Evolutionary conservation across 371 early-diverging fungal species (phyloP), one percentile per base, ranked within the genome.

Genomic region (Entomophthora muscae): DNA sequence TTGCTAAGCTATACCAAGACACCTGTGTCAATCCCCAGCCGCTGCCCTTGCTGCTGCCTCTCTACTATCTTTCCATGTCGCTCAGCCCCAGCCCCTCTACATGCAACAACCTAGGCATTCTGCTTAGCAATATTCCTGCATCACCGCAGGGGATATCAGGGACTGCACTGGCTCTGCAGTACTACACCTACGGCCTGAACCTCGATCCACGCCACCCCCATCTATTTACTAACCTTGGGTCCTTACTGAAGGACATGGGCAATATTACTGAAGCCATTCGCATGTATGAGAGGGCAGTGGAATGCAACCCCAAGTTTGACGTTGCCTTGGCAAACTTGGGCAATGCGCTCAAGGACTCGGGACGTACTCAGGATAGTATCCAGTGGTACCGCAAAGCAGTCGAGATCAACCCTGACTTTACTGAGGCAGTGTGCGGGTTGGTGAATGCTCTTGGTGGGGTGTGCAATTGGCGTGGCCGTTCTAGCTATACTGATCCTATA

Each of bases 291-390:
- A 84, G 85, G 67, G 92, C 93, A 0, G 90, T 91, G 2, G 81
- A 88, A 64, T 82, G 77, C 64, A 89, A 89, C 67, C 89, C 91
- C 53, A 79, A 80, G 24, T 91, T 91, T 61, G 91, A 89, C 67
- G 91, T 92, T 54, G 94, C 93, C 2, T 74, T 92, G 57, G 93
- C 91, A 30, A 94, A 92, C 63, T 75, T 93, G 27, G 91, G 90
- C 28, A 91, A 93, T 66, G 90, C 91, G 1, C 82, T 88, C 71
- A 91, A 91, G 71, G 92, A 91, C 67, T 77, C 86, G 66, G 90
- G 91, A 0, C 78, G 86, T 42, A 90, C 91, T 2, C 91, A 91
- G 65, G 93, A 93, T 26, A 86, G 88, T 27, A 83, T 91, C 13
- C 82, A 80, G 63, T 86, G 90, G 81, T 92, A 90, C 70, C 72